These are phyloP conservation scores for Naganishia onofrii DNA, from an alignment of 768 basidiomycete species.

Conservation along the genomic window DNA sequence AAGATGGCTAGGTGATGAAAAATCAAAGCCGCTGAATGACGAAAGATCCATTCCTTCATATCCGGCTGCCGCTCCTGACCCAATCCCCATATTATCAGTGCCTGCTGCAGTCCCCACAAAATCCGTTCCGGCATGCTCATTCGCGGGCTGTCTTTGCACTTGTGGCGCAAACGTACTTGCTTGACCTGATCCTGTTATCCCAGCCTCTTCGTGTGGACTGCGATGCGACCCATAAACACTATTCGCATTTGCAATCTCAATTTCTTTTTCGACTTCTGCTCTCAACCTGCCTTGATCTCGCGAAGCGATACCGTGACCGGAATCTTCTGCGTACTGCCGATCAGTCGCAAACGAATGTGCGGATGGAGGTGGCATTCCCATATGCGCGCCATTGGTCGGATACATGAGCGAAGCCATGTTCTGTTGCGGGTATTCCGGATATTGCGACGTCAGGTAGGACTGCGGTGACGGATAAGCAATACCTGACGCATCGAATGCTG, in stretches of 20 bases:
- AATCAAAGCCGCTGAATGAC: slow-evolving; percentile 12
- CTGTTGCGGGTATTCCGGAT: not conserved
- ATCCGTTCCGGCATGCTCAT: not conserved
- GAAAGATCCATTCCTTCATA: slow-evolving; percentile 9
- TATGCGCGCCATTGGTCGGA: not conserved
- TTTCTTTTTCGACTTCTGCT: slow-evolving; percentile 10
- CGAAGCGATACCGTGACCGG: not conserved
- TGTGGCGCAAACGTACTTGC: not conserved
- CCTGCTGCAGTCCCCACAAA: not conserved
- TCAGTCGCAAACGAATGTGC: not conserved
- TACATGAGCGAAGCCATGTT: not conserved
- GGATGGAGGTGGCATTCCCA: not conserved
- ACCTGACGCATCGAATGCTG: not conserved
- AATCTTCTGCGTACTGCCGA: not conserved
- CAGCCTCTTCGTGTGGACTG: not conserved
- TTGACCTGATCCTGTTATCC: not conserved
- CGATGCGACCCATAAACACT: slow-evolving; percentile 1
- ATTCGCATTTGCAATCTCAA: slow-evolving; percentile 10
- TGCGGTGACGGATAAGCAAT: not conserved
- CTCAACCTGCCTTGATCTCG: not conserved
- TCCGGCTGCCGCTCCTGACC: not conserved
- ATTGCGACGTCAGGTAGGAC: not conserved
- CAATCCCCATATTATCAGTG: not conserved
- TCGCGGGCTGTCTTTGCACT: not conserved
- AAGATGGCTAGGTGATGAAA: slow-evolving; percentile 9